Conservation (phyloP, 352 stramenopile genomes). For the Halophytophthora polymorphica region DNA sequence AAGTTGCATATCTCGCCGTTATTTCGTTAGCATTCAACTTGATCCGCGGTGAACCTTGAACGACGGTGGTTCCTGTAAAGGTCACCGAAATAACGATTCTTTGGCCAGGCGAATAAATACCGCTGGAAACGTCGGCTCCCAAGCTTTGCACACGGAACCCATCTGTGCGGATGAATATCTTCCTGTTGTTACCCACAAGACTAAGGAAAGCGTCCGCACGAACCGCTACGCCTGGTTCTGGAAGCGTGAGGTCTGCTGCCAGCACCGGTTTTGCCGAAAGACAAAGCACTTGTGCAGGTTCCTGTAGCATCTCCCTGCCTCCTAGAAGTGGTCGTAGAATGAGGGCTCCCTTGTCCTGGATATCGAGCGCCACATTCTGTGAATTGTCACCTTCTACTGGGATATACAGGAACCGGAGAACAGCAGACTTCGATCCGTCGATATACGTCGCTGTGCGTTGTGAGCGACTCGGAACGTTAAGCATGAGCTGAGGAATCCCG, state of each 20-base stretch:
- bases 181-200: constrained; percentile 54
- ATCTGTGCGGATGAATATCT: constrained; percentile 66
- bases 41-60: constrained; percentile 50
- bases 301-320: constrained; percentile 22
- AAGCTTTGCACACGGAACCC: constrained; percentile 41
- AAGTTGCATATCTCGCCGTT: constrained; percentile 37
- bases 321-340: constrained; percentile 35
- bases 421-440: constrained; percentile 38
- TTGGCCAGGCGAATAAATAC: constrained; percentile 60
- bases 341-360: constrained; percentile 35
- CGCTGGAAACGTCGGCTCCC: constrained; percentile 31
- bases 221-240: constrained; percentile 36
- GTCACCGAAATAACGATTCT: constrained; percentile 42
- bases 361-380: constrained; percentile 37
- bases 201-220: constrained; percentile 50
- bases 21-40: constrained; percentile 43
- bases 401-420: constrained; percentile 55
- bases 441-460: constrained; percentile 45
- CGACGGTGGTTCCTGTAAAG: constrained; percentile 43
- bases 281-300: constrained; percentile 38
- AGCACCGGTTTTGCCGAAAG: constrained; percentile 29
- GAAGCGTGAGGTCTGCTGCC: constrained; percentile 43
- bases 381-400: constrained; percentile 43
- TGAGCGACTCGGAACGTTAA: constrained; percentile 43
- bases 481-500: constrained; percentile 36